Base-by-base conservation (phyloP, 1,284 basidiomycete species). In the Volvariella surrecta region DNA sequence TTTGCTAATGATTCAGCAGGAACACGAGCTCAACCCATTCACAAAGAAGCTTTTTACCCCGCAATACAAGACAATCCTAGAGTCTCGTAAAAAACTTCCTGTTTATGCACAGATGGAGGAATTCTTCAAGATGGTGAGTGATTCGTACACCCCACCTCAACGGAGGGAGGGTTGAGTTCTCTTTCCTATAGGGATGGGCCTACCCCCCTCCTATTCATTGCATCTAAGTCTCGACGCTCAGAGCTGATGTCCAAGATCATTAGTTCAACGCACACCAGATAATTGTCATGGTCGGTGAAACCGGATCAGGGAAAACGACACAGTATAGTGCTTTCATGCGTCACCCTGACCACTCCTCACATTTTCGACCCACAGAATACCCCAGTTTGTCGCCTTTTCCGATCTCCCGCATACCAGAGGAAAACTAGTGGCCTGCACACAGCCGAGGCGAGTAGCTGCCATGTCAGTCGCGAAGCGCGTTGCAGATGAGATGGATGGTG, bases 391-490 rank as follows among this genome's bases (percentile, higher is more conserved):
- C 35, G 85, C 87, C 42, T 96, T 86, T 58, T 88, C 90, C 7
- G 96, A 99, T 64, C 67, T 97, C 38, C 91, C 93, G 0, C 89
- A 92, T 58, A 78, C 79, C 21, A 86, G 79, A 58, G 86, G 89
- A 37, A 93, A 92, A 60, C 71, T 97, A 59, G 89, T 99, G 20
- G 95, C 93, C 4, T 98, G 95, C 59, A 99, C 96, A 0, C 95
- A 99, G 62, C 96, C 95, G 2, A 75, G 96, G 57, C 79, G 95
- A 70, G 94, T 99, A 1, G 94, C 96, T 1, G 94, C 95, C 28
- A 98, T 95, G 90, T 91, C 89, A 17, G 96, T 98, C 1, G 95
- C 95, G 16, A 96, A 95, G 64, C 92, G 96, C 69, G 96, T 99
- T 1, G 93, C 96, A 2, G 92, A 96, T 56, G 95, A 99, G 66